A percentile compares a stretch with the other conserved stretches of the same genome.
These are phyloP conservation scores for Talaromyces sp. DNA, from an alignment of 2,329 filamentous ascomycete genomes.

Conservation along the genomic window DNA sequence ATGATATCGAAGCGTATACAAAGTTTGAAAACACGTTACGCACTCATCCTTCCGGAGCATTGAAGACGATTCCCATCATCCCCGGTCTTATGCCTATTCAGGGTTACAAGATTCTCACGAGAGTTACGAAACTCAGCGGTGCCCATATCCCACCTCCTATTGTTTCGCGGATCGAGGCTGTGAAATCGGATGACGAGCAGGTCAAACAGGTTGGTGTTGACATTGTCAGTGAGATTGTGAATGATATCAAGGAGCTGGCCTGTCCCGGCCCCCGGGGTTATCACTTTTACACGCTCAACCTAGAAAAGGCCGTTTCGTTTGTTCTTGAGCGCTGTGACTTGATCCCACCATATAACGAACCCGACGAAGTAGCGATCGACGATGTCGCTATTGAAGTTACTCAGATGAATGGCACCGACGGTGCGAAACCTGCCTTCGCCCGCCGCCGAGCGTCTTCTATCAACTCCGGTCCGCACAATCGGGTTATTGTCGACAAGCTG, in stretches of 20 bases:
- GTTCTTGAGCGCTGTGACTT: slow-evolving; percentile 82
- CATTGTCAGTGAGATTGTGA: slow-evolving; percentile 78
- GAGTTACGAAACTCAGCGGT: slow-evolving; percentile 92
- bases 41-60: slow-evolving; percentile 75
- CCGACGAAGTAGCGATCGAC: slow-evolving; percentile 39
- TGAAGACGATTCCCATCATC: slow-evolving; percentile 84
- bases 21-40: slow-evolving; percentile 72
- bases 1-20: slow-evolving; percentile 78
- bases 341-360: slow-evolving; percentile 55
- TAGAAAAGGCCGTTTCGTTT: slow-evolving; percentile 93
- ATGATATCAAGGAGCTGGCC: slow-evolving; percentile 66
- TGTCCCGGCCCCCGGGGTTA: slow-evolving; percentile 67
- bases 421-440: slow-evolving; percentile 28
- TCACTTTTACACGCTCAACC: slow-evolving; percentile 95
- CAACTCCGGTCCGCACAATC: slow-evolving; percentile 80
- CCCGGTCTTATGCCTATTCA: slow-evolving; percentile 97
- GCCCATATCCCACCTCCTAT: slow-evolving; percentile 71
- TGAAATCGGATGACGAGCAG: slow-evolving; percentile 44
- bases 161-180: slow-evolving; percentile 54
- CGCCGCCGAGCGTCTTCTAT: slow-evolving; percentile 68
- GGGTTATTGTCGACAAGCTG: slow-evolving; percentile 70
- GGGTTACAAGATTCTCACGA: slow-evolving; percentile 90
- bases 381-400: slow-evolving; percentile 41
- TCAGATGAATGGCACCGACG: slow-evolving; percentile 20
- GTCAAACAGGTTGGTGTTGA: slow-evolving; percentile 47